Conservation (phyloP, 2,329 filamentous ascomycete species). For the Hymenoscyphus albidus region DNA sequence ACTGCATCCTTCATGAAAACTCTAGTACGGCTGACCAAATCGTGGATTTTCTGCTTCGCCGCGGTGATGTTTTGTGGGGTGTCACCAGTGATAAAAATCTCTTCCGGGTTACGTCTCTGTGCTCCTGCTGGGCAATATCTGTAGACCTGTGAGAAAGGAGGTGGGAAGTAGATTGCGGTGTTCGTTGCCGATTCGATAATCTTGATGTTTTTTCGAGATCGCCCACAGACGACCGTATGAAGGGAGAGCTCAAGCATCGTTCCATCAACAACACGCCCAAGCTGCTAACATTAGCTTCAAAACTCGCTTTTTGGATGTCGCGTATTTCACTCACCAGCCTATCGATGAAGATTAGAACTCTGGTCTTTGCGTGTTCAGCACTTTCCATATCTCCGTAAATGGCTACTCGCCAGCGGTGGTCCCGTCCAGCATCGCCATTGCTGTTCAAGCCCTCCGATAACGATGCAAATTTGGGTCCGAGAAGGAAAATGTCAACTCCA, state of each 20-base stretch:
- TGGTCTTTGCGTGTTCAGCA: conserved; percentile 93
- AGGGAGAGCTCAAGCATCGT: conserved; percentile 81
- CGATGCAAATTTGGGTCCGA: conserved; percentile 82
- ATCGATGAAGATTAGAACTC: conserved; percentile 95
- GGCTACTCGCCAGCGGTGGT: conserved; percentile 85
- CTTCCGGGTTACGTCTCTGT: conserved; percentile 74
- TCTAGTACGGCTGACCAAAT: conserved; percentile 75
- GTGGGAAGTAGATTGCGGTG: conserved; percentile 97
- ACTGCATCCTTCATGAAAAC: conserved; percentile 89
- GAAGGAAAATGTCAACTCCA: conserved; percentile 92
- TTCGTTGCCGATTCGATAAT: conserved; percentile 92
- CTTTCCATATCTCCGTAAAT: conserved; percentile 96
- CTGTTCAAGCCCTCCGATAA: conserved; percentile 72
- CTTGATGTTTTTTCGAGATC: conserved; percentile 96
- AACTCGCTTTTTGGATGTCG: conserved; percentile 12
- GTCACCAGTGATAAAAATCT: conserved; percentile 94
- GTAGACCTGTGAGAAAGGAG: conserved; percentile 87
- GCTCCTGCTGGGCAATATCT: conserved; percentile 84
- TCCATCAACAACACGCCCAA: conserved; percentile 70
- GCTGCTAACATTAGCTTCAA: conserved; percentile 49
- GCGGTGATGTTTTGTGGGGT: conserved; percentile 77
- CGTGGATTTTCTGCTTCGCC: conserved; percentile 88
- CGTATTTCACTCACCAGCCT: conserved; percentile 24
- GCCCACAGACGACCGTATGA: conserved; percentile 88
- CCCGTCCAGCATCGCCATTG: conserved; percentile 70